These are phyloP conservation scores for Phytopythium ostracodes DNA, from an alignment of 352 stramenopile species.

Conservation along the genomic window DNA sequence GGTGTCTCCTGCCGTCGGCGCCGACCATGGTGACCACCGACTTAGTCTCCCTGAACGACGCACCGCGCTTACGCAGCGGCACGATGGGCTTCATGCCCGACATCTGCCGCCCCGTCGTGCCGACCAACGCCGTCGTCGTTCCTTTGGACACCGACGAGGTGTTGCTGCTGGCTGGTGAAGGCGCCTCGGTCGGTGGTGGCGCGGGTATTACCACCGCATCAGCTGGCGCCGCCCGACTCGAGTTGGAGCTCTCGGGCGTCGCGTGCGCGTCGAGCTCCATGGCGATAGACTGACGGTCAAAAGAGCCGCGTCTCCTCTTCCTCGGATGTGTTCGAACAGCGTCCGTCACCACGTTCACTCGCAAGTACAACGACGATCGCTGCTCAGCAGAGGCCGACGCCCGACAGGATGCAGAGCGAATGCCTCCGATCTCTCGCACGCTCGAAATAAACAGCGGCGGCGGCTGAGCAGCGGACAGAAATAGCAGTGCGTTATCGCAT, in stretches of 20 bases:
- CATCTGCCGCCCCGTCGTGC: conserved; percentile 12
- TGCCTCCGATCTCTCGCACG: no score
- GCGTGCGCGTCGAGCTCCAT: background rate
- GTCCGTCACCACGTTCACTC: background rate
- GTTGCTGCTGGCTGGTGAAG: background rate
- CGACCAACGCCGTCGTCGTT: background rate
- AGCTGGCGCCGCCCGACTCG: background rate
- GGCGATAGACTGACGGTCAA: no score
- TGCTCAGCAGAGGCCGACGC: background rate
- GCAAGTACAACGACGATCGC: background rate
- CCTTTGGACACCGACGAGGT: background rate
- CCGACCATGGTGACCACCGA: conserved; percentile 48
- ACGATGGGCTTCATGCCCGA: conserved; percentile 53
- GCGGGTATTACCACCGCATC: background rate
- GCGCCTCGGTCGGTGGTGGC: background rate
- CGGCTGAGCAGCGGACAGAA: background rate
- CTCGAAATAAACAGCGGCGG: background rate
- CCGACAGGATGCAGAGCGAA: no score
- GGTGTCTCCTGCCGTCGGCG: conserved; percentile 41
- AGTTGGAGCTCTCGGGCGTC: background rate
- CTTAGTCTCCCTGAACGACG: conserved; percentile 67
- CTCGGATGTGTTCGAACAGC: background rate
- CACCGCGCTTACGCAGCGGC: conserved; percentile 49
- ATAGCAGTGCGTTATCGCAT: background rate
- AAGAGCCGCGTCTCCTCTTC: no score